Evolutionary conservation across 345 rosid genomes (phyloP), one percentile per base, ranked within the genome.

Genomic region (Moringa oleifera): DNA sequence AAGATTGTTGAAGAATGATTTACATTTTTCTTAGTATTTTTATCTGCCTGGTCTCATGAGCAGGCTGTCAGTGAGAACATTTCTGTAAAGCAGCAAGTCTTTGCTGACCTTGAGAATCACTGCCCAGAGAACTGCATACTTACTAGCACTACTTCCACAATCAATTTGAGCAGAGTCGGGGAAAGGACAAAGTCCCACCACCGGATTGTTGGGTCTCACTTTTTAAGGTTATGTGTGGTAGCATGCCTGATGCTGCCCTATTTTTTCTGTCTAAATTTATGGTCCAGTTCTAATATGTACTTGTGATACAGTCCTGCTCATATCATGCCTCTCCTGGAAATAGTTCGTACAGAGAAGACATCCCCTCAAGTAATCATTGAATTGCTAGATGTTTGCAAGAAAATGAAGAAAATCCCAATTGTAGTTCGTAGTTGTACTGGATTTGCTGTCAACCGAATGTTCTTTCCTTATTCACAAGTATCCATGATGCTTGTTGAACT

Each of bases 221-320:
- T 94, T 81, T 94, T 94, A 68, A 90, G n/a, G n/a, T n/a, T n/a
- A n/a, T n/a, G n/a, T n/a, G n/a, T n/a, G 99, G 99, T 94, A 79
- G 47, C 23, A 59, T 47, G 58, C 37, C 16, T 23, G 37, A 6
- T 51, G 18, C 24, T 33, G 59, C 57, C 59, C 62, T 51, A 9
- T 41, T 24, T 36, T 58, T 51, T 20, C 60, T n/a, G n/a, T n/a
- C n/a, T n/a, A n/a, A n/a, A n/a, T 36, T 12, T 54, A 58, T 67
- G 59, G 65, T 20, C 68, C 47, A 54, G 60, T 21, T 53, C 57
- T 64, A 55, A 64, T 21, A 50, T 58, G 56, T 81, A 57, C 13
- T 61, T 62, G 63, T 69, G 51, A 51, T 77, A 61, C 86, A 95
- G 97, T 73, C 99, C 96, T 7, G 97, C 99, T 61, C 95, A 95